Conservation (phyloP, 73 alveolate genomes). For the Paramecium primaurelia region DNA sequence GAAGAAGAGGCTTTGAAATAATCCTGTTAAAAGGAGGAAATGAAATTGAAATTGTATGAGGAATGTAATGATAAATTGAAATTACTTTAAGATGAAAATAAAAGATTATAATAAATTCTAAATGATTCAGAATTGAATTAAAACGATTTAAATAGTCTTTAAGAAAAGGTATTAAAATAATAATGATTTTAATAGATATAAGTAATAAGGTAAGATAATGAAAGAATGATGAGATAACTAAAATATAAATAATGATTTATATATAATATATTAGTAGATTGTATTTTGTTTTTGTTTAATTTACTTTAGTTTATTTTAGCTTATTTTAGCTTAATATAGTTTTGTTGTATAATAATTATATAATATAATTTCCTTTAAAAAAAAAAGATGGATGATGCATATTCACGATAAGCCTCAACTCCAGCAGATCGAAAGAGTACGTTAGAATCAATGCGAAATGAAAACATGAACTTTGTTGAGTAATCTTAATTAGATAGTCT, state of each 20-base stretch:
- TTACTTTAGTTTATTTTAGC: no score
- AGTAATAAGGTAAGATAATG: not conserved
- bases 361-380: not conserved
- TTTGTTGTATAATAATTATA: not conserved
- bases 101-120: not conserved
- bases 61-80: not conserved
- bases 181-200: not conserved
- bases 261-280: not conserved
- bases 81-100: not conserved
- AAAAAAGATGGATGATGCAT: not conserved
- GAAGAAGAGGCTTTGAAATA: not conserved
- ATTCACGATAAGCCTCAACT: not conserved
- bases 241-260: not conserved
- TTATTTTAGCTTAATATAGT: no score
- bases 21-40: not conserved
- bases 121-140: not conserved
- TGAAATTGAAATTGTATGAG: not conserved
- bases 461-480: conserved; percentile 38
- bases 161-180: not conserved
- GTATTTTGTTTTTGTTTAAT: not conserved
- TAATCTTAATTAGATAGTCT: not conserved
- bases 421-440: not conserved
- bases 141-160: not conserved
- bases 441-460: conserved; percentile 8
- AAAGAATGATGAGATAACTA: not conserved